Conservation (phyloP, 2,329 filamentous ascomycete species). For the Thermothelomyces thermophilus region DNA sequence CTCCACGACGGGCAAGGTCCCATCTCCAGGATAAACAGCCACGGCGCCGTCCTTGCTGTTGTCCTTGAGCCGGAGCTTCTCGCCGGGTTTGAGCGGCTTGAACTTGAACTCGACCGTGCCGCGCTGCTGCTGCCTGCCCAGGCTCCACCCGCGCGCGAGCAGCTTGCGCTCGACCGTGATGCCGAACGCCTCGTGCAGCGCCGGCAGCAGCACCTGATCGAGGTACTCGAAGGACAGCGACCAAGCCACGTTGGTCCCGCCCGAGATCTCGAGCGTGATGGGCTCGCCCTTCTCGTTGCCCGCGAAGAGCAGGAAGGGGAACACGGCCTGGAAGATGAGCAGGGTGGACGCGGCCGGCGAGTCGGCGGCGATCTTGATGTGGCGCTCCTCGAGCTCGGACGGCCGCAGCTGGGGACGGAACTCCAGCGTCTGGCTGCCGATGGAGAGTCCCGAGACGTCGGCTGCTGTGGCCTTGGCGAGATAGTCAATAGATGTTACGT, state of each 20-base stretch:
- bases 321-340: conserved; percentile 53
- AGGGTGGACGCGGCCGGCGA: conserved; percentile 48
- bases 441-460: conserved; percentile 41
- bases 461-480: conserved; percentile 48
- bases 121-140: conserved; percentile 35
- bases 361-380: conserved; percentile 43
- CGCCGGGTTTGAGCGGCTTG: conserved; percentile 31
- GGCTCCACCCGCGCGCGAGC: conserved; percentile 44
- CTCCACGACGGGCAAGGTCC: conserved; percentile 25
- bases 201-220: conserved; percentile 53
- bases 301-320: conserved; percentile 53
- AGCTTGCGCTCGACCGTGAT: conserved; percentile 41
- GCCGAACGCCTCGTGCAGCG: conserved; percentile 44
- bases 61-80: conserved; percentile 33
- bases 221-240: conserved; percentile 57
- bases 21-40: conserved; percentile 22
- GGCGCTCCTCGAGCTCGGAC: conserved; percentile 30
- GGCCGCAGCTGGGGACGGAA: conserved; percentile 40
- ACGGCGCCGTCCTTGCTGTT: not conserved
- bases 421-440: conserved; percentile 45
- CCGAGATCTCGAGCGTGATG: conserved; percentile 45
- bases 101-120: conserved; percentile 44
- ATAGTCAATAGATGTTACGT: conserved; percentile 49
- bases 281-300: conserved; percentile 37
- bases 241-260: conserved; percentile 54